A percentile compares a stretch with the other conserved stretches of the same genome.
Evolutionary conservation across 768 basidiomycete genomes (phyloP).

Genomic region (Mycena metata): DNA sequence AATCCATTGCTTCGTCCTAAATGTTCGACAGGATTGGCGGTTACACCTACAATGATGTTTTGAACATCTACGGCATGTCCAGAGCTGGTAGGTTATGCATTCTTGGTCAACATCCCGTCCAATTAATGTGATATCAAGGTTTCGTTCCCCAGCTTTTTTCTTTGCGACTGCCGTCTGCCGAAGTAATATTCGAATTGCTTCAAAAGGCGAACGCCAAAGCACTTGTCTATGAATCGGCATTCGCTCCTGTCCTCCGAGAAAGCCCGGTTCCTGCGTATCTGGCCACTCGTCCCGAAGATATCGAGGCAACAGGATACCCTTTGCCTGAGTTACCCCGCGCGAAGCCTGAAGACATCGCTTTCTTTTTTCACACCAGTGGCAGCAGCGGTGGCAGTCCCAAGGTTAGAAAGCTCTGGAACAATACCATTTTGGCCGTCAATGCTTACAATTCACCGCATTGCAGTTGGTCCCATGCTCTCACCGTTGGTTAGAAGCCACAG

Average conservation of each 20-base stretch:
- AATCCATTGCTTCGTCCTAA: slow-evolving; percentile 23
- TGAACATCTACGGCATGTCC: slow-evolving; percentile 74
- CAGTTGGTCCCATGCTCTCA: slow-evolving; percentile 68
- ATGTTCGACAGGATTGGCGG: slow-evolving; percentile 66
- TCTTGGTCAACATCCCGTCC: background rate
- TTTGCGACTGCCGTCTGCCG: slow-evolving; percentile 68
- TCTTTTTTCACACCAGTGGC: slow-evolving; percentile 78
- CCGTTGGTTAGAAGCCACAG: slow-evolving; percentile 64
- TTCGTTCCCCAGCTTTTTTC: slow-evolving; percentile 78
- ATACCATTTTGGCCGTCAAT: background rate
- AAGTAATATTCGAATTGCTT: slow-evolving; percentile 73
- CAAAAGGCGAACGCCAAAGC: slow-evolving; percentile 66
- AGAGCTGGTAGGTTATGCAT: slow-evolving; percentile 56
- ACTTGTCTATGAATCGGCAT: slow-evolving; percentile 67
- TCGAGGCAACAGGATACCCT: slow-evolving; percentile 43
- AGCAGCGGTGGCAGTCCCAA: slow-evolving; percentile 77
- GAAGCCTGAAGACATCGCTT: slow-evolving; percentile 50
- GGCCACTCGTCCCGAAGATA: slow-evolving; percentile 48
- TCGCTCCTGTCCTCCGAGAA: slow-evolving; percentile 48
- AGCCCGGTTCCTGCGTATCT: slow-evolving; percentile 60
- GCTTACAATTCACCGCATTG: slow-evolving; percentile 12
- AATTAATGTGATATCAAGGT: slow-evolving; percentile 40
- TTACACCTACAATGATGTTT: slow-evolving; percentile 70
- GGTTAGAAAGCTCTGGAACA: slow-evolving; percentile 12
- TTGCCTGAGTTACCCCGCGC: slow-evolving; percentile 56